Evolutionary conservation across 345 rosid genomes (phyloP).

Genomic region (Raphanus raphanistrum): DNA sequence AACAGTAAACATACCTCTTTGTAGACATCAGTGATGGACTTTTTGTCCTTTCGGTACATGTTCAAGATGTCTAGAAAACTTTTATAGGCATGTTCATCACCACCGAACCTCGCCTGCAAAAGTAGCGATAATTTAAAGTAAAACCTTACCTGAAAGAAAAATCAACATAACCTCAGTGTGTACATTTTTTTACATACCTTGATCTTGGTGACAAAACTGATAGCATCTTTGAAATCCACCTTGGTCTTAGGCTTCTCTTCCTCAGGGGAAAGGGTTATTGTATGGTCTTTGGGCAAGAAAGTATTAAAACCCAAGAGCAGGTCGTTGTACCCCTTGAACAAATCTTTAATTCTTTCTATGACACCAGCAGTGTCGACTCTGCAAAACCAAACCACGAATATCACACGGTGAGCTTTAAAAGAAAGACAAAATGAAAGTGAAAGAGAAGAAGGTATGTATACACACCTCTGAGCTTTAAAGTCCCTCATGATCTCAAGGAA

Average conservation of each 20-base stretch:
- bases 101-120: conserved; percentile 78
- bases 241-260: conserved; percentile 68
- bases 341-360: conserved; percentile 75
- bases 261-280: conserved; percentile 67
- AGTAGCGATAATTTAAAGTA: conserved; percentile 14
- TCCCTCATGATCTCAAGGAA: conserved; percentile 95
- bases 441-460: conserved; percentile 21
- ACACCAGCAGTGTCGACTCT: conserved; percentile 90
- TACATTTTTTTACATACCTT: conserved; percentile 47
- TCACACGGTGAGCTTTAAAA: neutral
- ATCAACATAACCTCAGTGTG: conserved; percentile 6
- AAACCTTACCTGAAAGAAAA: conserved; percentile 13
- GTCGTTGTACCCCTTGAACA: conserved; percentile 81
- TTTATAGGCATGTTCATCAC: conserved; percentile 82
- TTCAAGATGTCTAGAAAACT: conserved; percentile 87
- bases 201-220: conserved; percentile 85
- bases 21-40: conserved; percentile 81
- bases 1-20: conserved; percentile 59
- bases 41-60: conserved; percentile 81
- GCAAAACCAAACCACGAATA: conserved; percentile 15
- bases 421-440: conserved; percentile 15
- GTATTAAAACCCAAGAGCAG: conserved; percentile 91
- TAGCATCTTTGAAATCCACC: conserved; percentile 83
- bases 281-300: conserved; percentile 87
- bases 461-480: conserved; percentile 80